Percentiles rank a stretch among this genome's conserved stretches.
These are phyloP conservation scores for Cadophora luteo-olivacea DNA, from an alignment of 2,329 filamentous ascomycete species.

Conservation along the genomic window DNA sequence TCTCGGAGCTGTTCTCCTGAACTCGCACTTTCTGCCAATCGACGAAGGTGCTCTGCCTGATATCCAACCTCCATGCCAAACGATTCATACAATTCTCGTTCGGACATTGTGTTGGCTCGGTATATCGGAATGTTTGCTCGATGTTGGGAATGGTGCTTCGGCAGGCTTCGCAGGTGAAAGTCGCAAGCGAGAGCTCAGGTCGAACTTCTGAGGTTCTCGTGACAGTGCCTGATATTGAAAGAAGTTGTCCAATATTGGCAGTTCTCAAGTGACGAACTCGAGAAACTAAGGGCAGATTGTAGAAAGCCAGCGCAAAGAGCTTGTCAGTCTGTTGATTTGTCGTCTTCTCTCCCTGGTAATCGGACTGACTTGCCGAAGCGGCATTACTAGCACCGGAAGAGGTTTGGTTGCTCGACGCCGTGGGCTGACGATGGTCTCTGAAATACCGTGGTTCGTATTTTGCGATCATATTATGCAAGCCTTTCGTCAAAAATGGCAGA, in stretches of 20 bases:
- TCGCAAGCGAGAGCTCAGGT: slow-evolving; percentile 89
- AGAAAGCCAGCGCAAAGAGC: slow-evolving; percentile 81
- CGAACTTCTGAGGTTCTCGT: slow-evolving; percentile 97
- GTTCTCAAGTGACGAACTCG: slow-evolving; percentile 67
- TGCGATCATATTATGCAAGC: slow-evolving; percentile 89
- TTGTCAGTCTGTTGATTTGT: slow-evolving; percentile 96
- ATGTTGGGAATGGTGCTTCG: slow-evolving; percentile 85
- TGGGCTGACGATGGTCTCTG: slow-evolving; percentile 86
- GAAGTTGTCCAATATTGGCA: slow-evolving; percentile 86
- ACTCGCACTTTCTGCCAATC: slow-evolving; percentile 99
- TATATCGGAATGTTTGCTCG: slow-evolving; percentile 97
- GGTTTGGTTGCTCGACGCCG: slow-evolving; percentile 73
- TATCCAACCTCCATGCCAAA: slow-evolving; percentile 94
- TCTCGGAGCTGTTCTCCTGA: slow-evolving; percentile 98
- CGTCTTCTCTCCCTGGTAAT: slow-evolving; percentile 72
- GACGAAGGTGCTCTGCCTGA: slow-evolving; percentile 94
- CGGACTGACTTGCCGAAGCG: slow-evolving; percentile 67
- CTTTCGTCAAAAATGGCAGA: slow-evolving; percentile 86
- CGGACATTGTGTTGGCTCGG: slow-evolving; percentile 94
- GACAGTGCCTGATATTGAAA: slow-evolving; percentile 96
- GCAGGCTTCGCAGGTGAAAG: slow-evolving; percentile 90
- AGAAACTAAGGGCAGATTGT: slow-evolving; percentile 66
- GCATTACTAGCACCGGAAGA: slow-evolving; percentile 70
- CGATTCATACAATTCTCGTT: slow-evolving; percentile 88
- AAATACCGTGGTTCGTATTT: slow-evolving; percentile 96